Evolutionary conservation across 345 rosid genomes (phyloP).

Genomic region (Syzygium aromaticum): DNA sequence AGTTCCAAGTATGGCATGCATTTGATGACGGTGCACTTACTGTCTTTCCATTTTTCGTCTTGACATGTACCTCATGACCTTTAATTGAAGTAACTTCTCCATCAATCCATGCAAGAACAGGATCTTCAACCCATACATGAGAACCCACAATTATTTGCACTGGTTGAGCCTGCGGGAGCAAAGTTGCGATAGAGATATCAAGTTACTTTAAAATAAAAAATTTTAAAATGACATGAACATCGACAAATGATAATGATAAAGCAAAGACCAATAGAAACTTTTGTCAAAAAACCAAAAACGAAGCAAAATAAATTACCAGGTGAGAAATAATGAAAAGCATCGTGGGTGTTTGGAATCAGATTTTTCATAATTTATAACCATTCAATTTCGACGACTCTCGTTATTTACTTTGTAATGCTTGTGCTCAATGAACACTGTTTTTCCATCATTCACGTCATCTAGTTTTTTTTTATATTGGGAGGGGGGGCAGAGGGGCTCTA

Average conservation of each 20-base stretch:
- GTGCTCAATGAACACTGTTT: not conserved
- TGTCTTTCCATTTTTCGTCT: constrained; percentile 41
- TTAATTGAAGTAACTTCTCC: constrained; percentile 53
- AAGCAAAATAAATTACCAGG: not conserved
- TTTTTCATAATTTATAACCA: not conserved
- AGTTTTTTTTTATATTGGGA: not conserved
- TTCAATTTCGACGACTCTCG: not conserved
- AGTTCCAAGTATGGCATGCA: not conserved
- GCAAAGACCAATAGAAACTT: not conserved
- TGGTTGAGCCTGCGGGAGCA: constrained; percentile 48
- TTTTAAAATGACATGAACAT: not conserved
- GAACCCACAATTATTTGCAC: constrained; percentile 64
- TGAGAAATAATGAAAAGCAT: not conserved
- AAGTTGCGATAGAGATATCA: not conserved
- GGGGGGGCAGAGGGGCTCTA: not conserved
- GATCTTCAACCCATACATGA: constrained; percentile 86
- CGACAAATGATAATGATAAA: not conserved
- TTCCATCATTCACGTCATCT: not conserved
- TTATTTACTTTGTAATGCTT: not conserved
- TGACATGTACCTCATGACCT: constrained; percentile 39
- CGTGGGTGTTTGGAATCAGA: not conserved
- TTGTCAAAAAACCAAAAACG: not conserved
- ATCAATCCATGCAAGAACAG: constrained; percentile 61
- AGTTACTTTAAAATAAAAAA: not conserved
- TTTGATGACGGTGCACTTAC: constrained; percentile 22